Evolutionary conservation across 2,329 filamentous ascomycete genomes (phyloP), one percentile per base, ranked within the genome.

Genomic region (Fusarium guadeloupense): DNA sequence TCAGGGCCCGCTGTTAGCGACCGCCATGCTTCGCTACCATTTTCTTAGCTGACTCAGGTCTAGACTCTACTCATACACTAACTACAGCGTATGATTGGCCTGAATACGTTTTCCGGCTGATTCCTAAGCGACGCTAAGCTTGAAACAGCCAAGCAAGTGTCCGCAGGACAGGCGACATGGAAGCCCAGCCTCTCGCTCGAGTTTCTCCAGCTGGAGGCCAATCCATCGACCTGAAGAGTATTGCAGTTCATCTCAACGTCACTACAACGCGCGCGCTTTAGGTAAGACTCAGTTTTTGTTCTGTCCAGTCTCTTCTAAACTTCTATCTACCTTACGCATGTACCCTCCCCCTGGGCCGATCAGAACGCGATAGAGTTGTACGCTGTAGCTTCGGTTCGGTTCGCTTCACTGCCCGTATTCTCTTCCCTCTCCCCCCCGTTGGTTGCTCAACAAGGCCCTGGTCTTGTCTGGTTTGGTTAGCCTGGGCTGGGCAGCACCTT

Each of bases 211-310:
- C n/a, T n/a, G n/a, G n/a, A n/a, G 69, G 65, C 71, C 64, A 72
- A 69, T 68, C 64, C 69, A 41, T 26, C 28, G 38, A 59, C 54
- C 53, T 67, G 69, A 71, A 59, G 68, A 70, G 64, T 62, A 70
- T 67, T 60, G 64, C 68, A 69, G 68, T 70, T 65, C 56, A 70
- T 69, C 63, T 59, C 59, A 41, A 54, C 66, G 54, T 46, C 43
- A 56, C 57, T 48, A 46, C 64, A 62, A 69, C 65, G 62, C 63
- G 59, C 62, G 46, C 46, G 57, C 60, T 45, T 59, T 33, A 72
- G 71, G 72, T 74, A 74, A 74, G 71, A 71, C 62, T 62, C 62
- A 53, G 58, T 67, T 59, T 53, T n/a, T n/a, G n/a, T n/a, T n/a
- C n/a, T n/a, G n/a, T n/a, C n/a, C n/a, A n/a, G n/a, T n/a, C n/a